phyloP scores from a whole-genome alignment of 768 basidiomycete species.

The Tephrocybe sp. region DNA sequence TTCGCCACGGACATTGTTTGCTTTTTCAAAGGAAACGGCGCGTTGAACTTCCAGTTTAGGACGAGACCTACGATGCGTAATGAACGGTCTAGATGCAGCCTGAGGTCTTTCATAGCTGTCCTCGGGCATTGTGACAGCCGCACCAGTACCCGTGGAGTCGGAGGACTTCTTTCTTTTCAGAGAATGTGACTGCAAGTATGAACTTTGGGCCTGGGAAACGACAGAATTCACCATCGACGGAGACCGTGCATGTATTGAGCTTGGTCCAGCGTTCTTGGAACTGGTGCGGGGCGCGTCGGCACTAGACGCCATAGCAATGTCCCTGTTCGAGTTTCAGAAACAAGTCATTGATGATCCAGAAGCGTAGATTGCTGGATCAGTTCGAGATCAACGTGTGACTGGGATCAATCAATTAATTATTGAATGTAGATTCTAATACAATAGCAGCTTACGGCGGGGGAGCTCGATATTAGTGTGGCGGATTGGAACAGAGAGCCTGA shows the following conservation, averaged over 20 bases:
- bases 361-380: too few relatives aligned
- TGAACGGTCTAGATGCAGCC: neutral
- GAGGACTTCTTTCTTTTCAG: conserved; percentile 26
- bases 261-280: neutral
- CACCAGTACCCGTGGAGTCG: conserved; percentile 14
- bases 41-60: conserved; percentile 2
- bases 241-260: neutral
- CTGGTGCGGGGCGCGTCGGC: neutral
- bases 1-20: neutral
- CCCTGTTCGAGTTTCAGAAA: neutral
- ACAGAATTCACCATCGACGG: neutral
- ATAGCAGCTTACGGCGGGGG: too few relatives aligned
- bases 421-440: too few relatives aligned
- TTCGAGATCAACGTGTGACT: too few relatives aligned
- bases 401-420: too few relatives aligned
- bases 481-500: neutral
- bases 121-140: conserved; percentile 13
- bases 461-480: too few relatives aligned
- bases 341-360: neutral
- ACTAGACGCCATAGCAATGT: neutral
- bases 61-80: conserved; percentile 8
- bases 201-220: neutral
- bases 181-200: conserved; percentile 7
- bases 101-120: conserved; percentile 7
- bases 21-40: conserved; percentile 3